Base-by-base conservation (phyloP, 2,329 filamentous ascomycete genomes). In the Fusarium staphyleae region DNA sequence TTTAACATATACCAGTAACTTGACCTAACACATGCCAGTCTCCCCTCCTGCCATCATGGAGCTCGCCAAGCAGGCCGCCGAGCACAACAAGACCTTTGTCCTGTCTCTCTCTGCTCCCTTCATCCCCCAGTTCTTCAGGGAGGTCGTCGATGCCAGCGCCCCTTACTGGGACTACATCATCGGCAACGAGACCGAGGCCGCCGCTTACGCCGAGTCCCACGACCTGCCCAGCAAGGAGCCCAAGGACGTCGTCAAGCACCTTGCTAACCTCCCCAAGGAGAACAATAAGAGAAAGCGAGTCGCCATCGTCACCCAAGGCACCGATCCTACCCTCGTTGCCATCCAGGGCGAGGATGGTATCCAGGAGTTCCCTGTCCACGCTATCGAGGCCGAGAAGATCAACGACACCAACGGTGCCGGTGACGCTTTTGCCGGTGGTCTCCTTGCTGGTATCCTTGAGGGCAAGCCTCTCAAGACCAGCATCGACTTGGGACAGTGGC, bases 71-170 rank as follows among this genome's bases (percentile, higher is more conserved):
- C 90, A 98, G 78, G 93, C 95, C 52, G 93, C 91, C 32, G 79
- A 83, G 62, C 87, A 91, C 75, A 88, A 98, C 84, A 99, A 99
- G 86, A 81, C 82, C 58, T 96, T 98, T 75, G 86, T 93, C 68
- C 87, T 99, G 67, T 96, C 92, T 66, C 86, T 99, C 57, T 95
- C 91, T 44, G 95, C 95, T 7, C 95, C 95, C 55, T 99, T 99
- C 82, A 96, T 99, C 70, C 81, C 89, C 32, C 89, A 96, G 73
- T 96, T 97, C 84, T 99, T 98, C 88, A 97, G 97, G 83, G 93
- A 97, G 42, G 89, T 87, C 63, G 85, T 99, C 40, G 91, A 96
- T 76, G 87, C 87, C 68, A 88, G 90, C 48, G 82, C 91, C 46
- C 89, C 90, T 24, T 97, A 96, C 85, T 96, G 92, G 82, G 93